Evolutionary conservation across 768 basidiomycete species (phyloP).

Genomic region (Lentinula detonsa): DNA sequence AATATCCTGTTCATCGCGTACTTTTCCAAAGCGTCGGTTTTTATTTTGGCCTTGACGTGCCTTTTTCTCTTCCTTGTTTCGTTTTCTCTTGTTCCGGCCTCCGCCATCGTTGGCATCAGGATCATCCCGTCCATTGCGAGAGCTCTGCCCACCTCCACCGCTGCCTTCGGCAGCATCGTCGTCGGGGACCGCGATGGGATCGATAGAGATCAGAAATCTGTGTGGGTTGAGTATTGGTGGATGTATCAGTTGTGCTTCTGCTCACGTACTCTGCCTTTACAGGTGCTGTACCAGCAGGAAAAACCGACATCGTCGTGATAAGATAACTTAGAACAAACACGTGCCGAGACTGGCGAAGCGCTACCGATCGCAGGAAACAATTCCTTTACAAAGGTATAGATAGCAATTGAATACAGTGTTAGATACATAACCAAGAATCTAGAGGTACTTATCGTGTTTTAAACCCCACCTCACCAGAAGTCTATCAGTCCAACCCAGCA

Average conservation of each 20-base stretch:
- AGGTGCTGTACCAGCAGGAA: constrained; percentile 42
- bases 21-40: constrained; percentile 68
- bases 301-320: background rate
- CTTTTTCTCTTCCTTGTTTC: constrained; percentile 65
- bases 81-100: constrained; percentile 25
- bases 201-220: constrained; percentile 34
- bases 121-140: constrained; percentile 18
- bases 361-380: no score
- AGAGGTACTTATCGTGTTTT: background rate
- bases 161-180: constrained; percentile 64
- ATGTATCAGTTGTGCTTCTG: background rate
- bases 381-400: no score
- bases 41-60: constrained; percentile 80
- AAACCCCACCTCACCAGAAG: background rate
- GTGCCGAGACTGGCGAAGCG: no score
- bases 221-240: background rate
- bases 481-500: background rate
- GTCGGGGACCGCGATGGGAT: constrained; percentile 26
- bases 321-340: background rate
- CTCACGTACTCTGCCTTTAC: constrained; percentile 46
- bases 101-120: constrained; percentile 12
- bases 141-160: constrained; percentile 25
- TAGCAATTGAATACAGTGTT: no score
- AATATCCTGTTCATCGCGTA: constrained; percentile 74
- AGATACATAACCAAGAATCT: no score